Percentiles rank a stretch among this genome's conserved stretches.
phyloP scores from a whole-genome alignment of 192 early-diverging fungal species.

The Coemansia sp. region DNA sequence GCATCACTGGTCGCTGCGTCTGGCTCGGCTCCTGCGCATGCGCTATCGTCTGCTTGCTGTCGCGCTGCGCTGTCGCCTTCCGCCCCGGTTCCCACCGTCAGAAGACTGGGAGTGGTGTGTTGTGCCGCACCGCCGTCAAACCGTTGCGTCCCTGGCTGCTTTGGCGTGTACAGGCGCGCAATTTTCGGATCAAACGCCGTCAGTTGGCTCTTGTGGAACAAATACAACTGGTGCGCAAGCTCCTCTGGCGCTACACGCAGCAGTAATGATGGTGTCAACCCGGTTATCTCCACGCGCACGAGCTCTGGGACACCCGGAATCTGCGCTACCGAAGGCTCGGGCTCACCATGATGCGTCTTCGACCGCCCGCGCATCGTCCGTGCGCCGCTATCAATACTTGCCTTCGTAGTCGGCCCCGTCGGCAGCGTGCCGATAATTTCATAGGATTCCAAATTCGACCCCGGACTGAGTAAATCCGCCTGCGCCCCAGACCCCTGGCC shows the following conservation, averaged over 20 bases:
- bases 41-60: too few species aligned
- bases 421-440: conserved; percentile 28
- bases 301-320: conserved; percentile 49
- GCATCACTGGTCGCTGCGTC: conserved; percentile 1
- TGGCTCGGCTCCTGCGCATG: conserved; percentile 1
- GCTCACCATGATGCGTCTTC: conserved; percentile 43
- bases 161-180: conserved; percentile 36
- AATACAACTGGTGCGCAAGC: conserved; percentile 68
- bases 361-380: conserved; percentile 41
- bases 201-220: conserved; percentile 59
- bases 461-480: conserved; percentile 4
- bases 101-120: conserved; percentile 27
- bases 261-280: conserved; percentile 63
- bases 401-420: conserved; percentile 2
- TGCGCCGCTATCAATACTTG: conserved; percentile 4
- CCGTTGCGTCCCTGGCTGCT: conserved; percentile 2
- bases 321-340: conserved; percentile 34
- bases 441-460: conserved; percentile 24
- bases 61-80: too few species aligned
- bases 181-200: conserved; percentile 36
- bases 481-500: conserved; percentile 1
- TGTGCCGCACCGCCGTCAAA: not conserved
- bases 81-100: conserved; percentile 16
- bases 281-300: conserved; percentile 56
- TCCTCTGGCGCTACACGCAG: conserved; percentile 58